A percentile compares a stretch with the other conserved stretches of the same genome.
phyloP scores from a whole-genome alignment of 257 asterid species.

The Solanum okadae region DNA sequence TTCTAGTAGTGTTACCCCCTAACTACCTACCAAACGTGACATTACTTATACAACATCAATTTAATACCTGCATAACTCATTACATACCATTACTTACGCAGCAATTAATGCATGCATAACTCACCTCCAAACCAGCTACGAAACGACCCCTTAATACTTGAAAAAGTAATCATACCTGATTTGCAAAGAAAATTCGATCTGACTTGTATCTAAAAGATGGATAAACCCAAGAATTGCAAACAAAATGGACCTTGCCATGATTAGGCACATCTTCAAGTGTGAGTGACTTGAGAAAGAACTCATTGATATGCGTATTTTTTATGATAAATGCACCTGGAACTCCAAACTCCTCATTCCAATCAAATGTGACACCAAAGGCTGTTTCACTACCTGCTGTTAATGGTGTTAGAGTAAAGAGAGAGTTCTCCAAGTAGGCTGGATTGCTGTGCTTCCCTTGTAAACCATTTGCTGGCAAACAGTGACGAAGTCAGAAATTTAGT shows the following conservation, averaged over 20 bases:
- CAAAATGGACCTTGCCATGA: conserved; percentile 11
- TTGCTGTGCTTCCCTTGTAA: conserved; percentile 14
- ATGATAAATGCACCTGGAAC: conserved; percentile 28
- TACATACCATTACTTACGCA: neutral
- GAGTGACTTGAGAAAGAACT: conserved; percentile 15
- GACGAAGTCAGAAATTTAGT: neutral
- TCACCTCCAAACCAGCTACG: neutral
- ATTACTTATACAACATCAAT: too few relatives aligned
- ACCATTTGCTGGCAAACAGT: conserved; percentile 1
- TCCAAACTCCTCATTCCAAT: conserved; percentile 14
- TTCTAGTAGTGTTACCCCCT: neutral
- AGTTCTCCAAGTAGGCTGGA: conserved; percentile 15
- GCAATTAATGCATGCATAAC: neutral
- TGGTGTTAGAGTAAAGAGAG: neutral
- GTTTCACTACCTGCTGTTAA: conserved; percentile 15
- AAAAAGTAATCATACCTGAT: conserved; percentile 14
- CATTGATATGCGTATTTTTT: conserved; percentile 12
- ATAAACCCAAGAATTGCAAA: conserved; percentile 33
- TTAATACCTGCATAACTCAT: neutral
- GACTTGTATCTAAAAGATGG: conserved; percentile 10
- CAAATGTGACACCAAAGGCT: conserved; percentile 10
- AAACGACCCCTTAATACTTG: neutral
- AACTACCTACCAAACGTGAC: neutral
- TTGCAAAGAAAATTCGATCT: conserved; percentile 23
- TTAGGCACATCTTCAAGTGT: conserved; percentile 18